phyloP scores from a whole-genome alignment of 2,329 filamentous ascomycete genomes.

The Colletotrichum truncatum region DNA sequence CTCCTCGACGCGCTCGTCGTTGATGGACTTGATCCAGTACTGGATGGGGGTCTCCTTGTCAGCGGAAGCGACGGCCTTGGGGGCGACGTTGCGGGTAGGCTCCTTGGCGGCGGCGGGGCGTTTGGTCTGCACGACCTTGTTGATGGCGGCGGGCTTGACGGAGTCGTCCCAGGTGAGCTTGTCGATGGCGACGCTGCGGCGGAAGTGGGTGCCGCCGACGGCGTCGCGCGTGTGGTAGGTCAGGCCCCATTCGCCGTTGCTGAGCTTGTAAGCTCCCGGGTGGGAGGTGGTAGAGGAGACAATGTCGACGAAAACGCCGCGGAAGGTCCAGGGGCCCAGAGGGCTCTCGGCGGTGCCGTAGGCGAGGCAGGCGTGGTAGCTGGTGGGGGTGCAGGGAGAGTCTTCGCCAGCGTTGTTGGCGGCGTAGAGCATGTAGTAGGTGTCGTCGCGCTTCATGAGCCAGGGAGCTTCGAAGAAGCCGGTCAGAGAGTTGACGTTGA shows the following conservation, averaged over 20 bases:
- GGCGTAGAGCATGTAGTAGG: slow-evolving; percentile 50
- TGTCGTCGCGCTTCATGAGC: slow-evolving; percentile 44
- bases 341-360: slow-evolving; percentile 45
- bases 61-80: slow-evolving; percentile 35
- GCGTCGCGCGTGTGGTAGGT: slow-evolving; percentile 48
- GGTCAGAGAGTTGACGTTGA: slow-evolving; percentile 36
- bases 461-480: slow-evolving; percentile 50
- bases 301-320: slow-evolving; percentile 43
- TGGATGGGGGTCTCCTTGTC: slow-evolving; percentile 43
- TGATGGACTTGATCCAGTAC: slow-evolving; percentile 46
- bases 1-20: slow-evolving; percentile 40
- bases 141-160: slow-evolving; percentile 37
- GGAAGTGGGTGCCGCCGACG: slow-evolving; percentile 43
- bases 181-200: slow-evolving; percentile 46
- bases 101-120: slow-evolving; percentile 32
- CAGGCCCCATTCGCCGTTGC: slow-evolving; percentile 40
- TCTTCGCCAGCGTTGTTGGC: slow-evolving; percentile 46
- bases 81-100: slow-evolving; percentile 45
- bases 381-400: slow-evolving; percentile 47
- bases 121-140: slow-evolving; percentile 40
- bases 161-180: slow-evolving; percentile 42
- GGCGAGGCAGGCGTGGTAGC: slow-evolving; percentile 48
- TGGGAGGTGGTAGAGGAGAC: slow-evolving; percentile 48
- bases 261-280: slow-evolving; percentile 41
- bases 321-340: slow-evolving; percentile 47